Evolutionary conservation across 257 asterid genomes (phyloP).

Genomic region (Ilex aquifolium): DNA sequence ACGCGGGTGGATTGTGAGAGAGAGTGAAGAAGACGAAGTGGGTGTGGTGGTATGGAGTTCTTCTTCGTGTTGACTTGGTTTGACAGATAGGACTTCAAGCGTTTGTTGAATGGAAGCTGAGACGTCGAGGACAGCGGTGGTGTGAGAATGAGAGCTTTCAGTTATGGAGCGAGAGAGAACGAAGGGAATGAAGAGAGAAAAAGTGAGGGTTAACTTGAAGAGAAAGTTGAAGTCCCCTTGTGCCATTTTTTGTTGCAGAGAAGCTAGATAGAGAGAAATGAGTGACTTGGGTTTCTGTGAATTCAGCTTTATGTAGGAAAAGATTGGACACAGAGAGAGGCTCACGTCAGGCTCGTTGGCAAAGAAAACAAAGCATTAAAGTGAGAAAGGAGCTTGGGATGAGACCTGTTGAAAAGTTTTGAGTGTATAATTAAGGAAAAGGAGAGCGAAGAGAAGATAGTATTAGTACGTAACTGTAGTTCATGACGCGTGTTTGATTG

Average conservation of each 20-base stretch:
- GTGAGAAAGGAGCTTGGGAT: no score
- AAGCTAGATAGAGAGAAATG: not conserved
- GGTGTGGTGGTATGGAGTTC: not conserved
- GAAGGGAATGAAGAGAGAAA: not conserved
- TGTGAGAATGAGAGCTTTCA: not conserved
- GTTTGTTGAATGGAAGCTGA: not conserved
- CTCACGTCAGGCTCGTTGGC: no score
- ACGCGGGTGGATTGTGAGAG: slow-evolving; percentile 57
- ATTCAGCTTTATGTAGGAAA: not conserved
- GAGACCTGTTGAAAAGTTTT: no score
- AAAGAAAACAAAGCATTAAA: no score
- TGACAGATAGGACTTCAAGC: not conserved
- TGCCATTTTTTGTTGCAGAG: not conserved
- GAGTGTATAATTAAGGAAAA: no score
- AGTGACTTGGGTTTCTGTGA: not conserved
- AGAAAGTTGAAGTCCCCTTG: not conserved
- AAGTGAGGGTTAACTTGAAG: not conserved
- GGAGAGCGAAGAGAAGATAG: no score
- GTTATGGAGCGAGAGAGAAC: not conserved
- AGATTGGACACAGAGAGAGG: not conserved
- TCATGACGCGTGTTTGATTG: no score
- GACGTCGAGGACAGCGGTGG: not conserved
- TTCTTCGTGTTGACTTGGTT: not conserved
- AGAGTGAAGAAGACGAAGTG: slow-evolving; percentile 14
- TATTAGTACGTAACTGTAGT: no score